Evolutionary conservation across 163 green algal genomes (phyloP), one percentile per base, ranked within the genome.

Genomic region (Chloromonas sp.): DNA sequence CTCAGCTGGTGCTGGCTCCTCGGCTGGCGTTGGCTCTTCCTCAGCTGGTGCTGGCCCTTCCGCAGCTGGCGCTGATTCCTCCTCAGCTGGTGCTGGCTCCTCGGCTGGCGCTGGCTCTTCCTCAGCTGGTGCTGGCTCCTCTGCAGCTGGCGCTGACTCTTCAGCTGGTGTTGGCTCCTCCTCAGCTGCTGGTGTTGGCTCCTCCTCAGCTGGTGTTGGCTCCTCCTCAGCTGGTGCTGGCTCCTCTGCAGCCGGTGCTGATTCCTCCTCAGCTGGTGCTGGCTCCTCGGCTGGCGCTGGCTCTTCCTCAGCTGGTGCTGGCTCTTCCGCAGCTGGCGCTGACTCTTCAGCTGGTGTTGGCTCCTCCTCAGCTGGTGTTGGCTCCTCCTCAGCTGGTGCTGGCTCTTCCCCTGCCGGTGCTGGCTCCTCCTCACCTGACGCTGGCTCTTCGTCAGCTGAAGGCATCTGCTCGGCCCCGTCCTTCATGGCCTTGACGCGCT

Each of bases 401-500:
- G 74, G 14, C 14, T 80, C n/a, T n/a, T 58, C 74, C 74, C 57
- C 74, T 11, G 14, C 14, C 5, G 14, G 14, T n/a, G 74, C 74
- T 80, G 74, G 11, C 74, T 80, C 74, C 8, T 14, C 74, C 74
- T 80, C 74, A 5, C 11, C 74, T 57, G 74, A 2, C 74, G 74
- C 5, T 80, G 74, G 14, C n/a, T 57, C 74, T 80, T 11, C 78
- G 57, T 36, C 36, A 66, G 78, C 78, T 82, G 78, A 5, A 74
- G 66, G 5, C 5, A 5, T 11, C 78, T 61, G 1, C 57, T 82
- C 36, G 36, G 36, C 36, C 36, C 36, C 57, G n/a, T 3, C 78
- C 58, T 82, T 82, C 81, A 92, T 90, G 2, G 77, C 83, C 14
- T 85, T 85, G 61, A 91, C 86, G 57, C 87, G 79, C 83, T 89